Evolutionary conservation across 768 basidiomycete genomes (phyloP).

Genomic region (Chalciporus piperatus): DNA sequence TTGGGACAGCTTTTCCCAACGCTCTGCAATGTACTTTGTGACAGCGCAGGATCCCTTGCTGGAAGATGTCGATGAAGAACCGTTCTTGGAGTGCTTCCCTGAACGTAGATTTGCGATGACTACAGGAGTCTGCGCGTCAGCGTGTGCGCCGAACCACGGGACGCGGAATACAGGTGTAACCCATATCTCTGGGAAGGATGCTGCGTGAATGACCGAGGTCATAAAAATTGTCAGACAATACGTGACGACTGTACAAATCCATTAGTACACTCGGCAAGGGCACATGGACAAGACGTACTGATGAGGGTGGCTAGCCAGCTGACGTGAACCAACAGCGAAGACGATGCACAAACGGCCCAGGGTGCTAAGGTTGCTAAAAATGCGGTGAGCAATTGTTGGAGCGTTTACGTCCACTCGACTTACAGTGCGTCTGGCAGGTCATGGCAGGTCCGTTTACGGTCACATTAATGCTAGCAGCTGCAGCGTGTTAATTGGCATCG

Average conservation of each 20-base stretch:
- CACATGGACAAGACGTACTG: constrained; percentile 34
- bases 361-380: constrained; percentile 25
- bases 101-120: constrained; percentile 5
- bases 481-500: not conserved
- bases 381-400: constrained; percentile 5
- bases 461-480: constrained; percentile 49
- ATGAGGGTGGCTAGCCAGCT: constrained; percentile 48
- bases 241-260: constrained; percentile 37
- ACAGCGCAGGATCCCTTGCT: constrained; percentile 21
- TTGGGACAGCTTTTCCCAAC: constrained; percentile 28
- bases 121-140: constrained; percentile 1
- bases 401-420: constrained; percentile 9
- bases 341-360: constrained; percentile 46
- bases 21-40: constrained; percentile 29
- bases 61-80: constrained; percentile 9
- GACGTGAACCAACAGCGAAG: constrained; percentile 44
- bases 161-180: constrained; percentile 46
- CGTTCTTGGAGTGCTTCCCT: constrained; percentile 5
- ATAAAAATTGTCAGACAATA: constrained; percentile 58
- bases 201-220: constrained; percentile 43
- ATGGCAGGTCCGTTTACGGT: constrained; percentile 43
- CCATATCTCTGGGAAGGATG: constrained; percentile 50
- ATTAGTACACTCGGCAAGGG: not conserved
- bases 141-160: constrained; percentile 51
- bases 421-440: constrained; percentile 36